A percentile compares a stretch with the other conserved stretches of the same genome.
These are phyloP conservation scores for Saccharomycopsis synnaedendra DNA, from an alignment of 805 yeast genomes.

Conservation along the genomic window DNA sequence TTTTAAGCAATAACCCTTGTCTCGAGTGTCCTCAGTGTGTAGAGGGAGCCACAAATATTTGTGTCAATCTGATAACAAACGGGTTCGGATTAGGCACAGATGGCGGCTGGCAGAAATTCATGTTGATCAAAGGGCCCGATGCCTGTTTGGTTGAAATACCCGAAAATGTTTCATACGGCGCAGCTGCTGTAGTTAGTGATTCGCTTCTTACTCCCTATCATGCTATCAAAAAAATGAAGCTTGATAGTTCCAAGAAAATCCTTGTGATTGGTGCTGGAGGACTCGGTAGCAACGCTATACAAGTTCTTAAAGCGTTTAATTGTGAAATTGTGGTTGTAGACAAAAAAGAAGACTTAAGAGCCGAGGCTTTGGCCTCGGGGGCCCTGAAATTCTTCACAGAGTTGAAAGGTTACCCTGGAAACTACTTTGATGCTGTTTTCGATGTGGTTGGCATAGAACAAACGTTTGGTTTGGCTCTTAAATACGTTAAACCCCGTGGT, in stretches of 20 bases:
- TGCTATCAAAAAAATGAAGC: slow-evolving; percentile 22
- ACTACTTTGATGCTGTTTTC: slow-evolving; percentile 27
- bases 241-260: slow-evolving; percentile 19
- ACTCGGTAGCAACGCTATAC: slow-evolving; percentile 24
- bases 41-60: slow-evolving; percentile 94
- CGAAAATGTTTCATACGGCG: slow-evolving; percentile 21
- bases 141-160: slow-evolving; percentile 19
- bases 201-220: slow-evolving; percentile 26
- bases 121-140: slow-evolving; percentile 3
- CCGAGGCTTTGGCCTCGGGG: slow-evolving; percentile 26
- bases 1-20: slow-evolving; percentile 19
- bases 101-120: slow-evolving; percentile 25
- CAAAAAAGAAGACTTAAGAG: slow-evolving; percentile 21
- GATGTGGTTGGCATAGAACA: slow-evolving; percentile 19
- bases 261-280: slow-evolving; percentile 26
- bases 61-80: background rate
- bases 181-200: slow-evolving; percentile 25
- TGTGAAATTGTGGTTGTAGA: slow-evolving; percentile 18
- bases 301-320: slow-evolving; percentile 20
- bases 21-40: slow-evolving; percentile 82
- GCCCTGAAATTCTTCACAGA: slow-evolving; percentile 28
- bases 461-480: slow-evolving; percentile 20
- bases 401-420: slow-evolving; percentile 21
- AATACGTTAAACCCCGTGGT: slow-evolving; percentile 27
- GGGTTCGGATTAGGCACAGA: slow-evolving; percentile 21